A percentile compares a stretch with the other conserved stretches of the same genome.
phyloP scores from a whole-genome alignment of 1,284 basidiomycete genomes.

The Sporisorium graminicola region DNA sequence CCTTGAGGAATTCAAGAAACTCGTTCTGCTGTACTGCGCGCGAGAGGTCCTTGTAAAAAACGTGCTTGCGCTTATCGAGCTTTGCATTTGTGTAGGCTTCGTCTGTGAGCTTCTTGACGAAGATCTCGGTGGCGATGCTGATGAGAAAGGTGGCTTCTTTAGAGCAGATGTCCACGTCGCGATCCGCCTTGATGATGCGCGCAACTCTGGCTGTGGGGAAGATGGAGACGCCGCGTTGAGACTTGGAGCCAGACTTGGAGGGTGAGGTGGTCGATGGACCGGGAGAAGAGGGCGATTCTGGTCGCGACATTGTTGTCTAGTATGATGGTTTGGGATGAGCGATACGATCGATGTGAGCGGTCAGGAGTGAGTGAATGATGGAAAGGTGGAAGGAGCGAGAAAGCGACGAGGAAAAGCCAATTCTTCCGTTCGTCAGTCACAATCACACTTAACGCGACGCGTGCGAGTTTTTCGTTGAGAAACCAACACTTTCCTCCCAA shows the following conservation, averaged over 20 bases:
- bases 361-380: background rate
- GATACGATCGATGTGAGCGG: background rate
- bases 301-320: constrained; percentile 11
- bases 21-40: constrained; percentile 58
- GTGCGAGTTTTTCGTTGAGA: constrained; percentile 5
- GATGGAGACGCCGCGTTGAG: constrained; percentile 43
- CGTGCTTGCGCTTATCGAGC: constrained; percentile 58
- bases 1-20: constrained; percentile 56
- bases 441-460: constrained; percentile 43
- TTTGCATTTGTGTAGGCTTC: constrained; percentile 59
- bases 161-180: constrained; percentile 62
- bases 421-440: background rate
- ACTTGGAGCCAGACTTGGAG: constrained; percentile 7
- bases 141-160: constrained; percentile 63
- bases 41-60: constrained; percentile 61
- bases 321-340: background rate
- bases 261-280: constrained; percentile 15
- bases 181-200: constrained; percentile 64
- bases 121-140: constrained; percentile 59
- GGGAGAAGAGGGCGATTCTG: constrained; percentile 15
- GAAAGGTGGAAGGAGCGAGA: background rate
- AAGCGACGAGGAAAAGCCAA: background rate
- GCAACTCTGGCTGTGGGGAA: constrained; percentile 56
- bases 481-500: constrained; percentile 30
- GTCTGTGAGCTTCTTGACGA: constrained; percentile 58